These are phyloP conservation scores for Cryomyces minteri DNA, from an alignment of 495 filamentous ascomycete species.

Conservation along the genomic window DNA sequence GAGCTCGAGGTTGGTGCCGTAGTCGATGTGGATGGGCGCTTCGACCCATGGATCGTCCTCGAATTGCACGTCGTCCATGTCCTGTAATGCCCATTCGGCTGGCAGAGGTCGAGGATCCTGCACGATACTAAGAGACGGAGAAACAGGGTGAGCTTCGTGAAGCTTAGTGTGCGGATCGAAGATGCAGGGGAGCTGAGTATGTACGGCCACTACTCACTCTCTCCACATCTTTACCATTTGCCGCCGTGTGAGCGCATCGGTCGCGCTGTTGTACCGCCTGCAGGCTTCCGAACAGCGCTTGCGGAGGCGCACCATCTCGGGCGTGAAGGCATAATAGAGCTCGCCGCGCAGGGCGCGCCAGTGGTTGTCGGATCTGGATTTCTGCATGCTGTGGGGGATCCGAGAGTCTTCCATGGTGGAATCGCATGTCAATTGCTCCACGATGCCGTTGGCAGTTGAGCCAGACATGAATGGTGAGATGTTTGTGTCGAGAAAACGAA, in stretches of 20 bases:
- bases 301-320: conserved; percentile 36
- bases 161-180: conserved; percentile 2
- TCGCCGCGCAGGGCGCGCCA: conserved; percentile 19
- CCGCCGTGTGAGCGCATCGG: conserved; percentile 35
- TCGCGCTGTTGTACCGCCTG: conserved; percentile 41
- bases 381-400: too few relatives aligned
- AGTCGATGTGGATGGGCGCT: conserved; percentile 51
- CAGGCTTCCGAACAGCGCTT: conserved; percentile 38
- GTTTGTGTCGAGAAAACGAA: too few relatives aligned
- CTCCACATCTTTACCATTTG: conserved; percentile 46
- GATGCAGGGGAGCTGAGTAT: not conserved
- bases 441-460: too few relatives aligned
- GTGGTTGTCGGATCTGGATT: conserved; percentile 19
- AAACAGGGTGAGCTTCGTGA: not conserved
- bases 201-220: conserved; percentile 33
- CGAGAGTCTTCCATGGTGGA: too few relatives aligned
- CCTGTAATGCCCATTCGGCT: conserved; percentile 27
- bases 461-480: too few relatives aligned
- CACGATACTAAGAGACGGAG: conserved; percentile 27
- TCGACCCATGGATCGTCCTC: conserved; percentile 50
- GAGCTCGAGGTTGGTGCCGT: conserved; percentile 54
- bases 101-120: conserved; percentile 44
- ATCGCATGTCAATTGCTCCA: too few relatives aligned
- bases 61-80: conserved; percentile 42
- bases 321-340: conserved; percentile 32